Conservation (phyloP, 768 basidiomycete genomes). For the Podaxis pistillaris region DNA sequence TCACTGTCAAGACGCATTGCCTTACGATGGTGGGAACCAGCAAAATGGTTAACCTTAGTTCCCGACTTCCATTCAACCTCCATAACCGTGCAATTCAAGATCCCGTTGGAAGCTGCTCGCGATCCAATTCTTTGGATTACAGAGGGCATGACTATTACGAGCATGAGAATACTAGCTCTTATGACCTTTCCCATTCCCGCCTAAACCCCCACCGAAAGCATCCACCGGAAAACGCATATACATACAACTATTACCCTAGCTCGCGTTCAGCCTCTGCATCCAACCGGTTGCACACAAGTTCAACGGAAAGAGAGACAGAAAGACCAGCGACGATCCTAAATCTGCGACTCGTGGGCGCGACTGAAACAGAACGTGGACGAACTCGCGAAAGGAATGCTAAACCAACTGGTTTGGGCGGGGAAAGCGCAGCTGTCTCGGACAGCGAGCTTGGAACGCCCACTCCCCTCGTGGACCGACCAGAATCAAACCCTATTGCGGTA, state of each 20-base stretch:
- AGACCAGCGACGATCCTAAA: slow-evolving; percentile 29
- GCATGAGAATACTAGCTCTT: slow-evolving; percentile 4
- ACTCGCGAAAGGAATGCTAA: slow-evolving; percentile 18
- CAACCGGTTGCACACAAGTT: not conserved
- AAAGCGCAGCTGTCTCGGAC: slow-evolving; percentile 7
- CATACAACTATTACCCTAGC: not conserved
- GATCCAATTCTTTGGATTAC: slow-evolving; percentile 23
- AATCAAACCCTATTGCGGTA: not conserved
- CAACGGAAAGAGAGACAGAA: slow-evolving; percentile 17
- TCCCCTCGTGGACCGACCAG: not conserved
- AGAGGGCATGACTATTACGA: slow-evolving; percentile 14
- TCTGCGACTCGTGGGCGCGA: slow-evolving; percentile 29
- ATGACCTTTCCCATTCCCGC: not conserved
- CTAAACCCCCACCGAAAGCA: slow-evolving; percentile 6
- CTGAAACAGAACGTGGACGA: slow-evolving; percentile 17
- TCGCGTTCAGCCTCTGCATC: slow-evolving; percentile 11
- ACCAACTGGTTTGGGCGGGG: slow-evolving; percentile 7
- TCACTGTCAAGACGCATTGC: slow-evolving; percentile 1
- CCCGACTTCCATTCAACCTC: slow-evolving; percentile 60
- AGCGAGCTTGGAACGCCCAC: not conserved
- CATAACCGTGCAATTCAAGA: slow-evolving; percentile 34
- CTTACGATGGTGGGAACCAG: slow-evolving; percentile 28
- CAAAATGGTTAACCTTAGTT: slow-evolving; percentile 70
- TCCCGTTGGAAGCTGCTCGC: slow-evolving; percentile 23
- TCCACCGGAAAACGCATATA: slow-evolving; percentile 4